A percentile compares a stretch with the other conserved stretches of the same genome.
Conservation (phyloP, 306 rosid genomes). For the Biancaea sappan region DNA sequence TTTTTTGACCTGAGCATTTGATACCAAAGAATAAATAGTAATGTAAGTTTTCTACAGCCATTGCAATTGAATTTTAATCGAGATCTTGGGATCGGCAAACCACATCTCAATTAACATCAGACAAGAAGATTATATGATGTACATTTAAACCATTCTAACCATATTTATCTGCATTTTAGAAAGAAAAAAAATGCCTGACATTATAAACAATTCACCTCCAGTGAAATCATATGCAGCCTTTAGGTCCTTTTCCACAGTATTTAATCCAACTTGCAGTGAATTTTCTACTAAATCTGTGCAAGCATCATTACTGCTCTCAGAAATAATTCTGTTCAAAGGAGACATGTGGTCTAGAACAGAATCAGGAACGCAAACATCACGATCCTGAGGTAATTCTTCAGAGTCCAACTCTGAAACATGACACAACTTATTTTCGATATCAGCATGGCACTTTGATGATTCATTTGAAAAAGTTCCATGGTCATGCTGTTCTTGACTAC, state of each 20-base stretch:
- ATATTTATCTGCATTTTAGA: slow-evolving; percentile 26
- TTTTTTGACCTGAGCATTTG: not conserved
- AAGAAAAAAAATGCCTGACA: not conserved
- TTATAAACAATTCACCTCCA: slow-evolving; percentile 48
- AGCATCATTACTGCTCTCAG: slow-evolving; percentile 41
- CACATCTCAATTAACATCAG: slow-evolving; percentile 31
- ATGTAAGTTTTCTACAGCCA: slow-evolving; percentile 15
- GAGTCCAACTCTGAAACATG: slow-evolving; percentile 33
- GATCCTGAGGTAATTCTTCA: slow-evolving; percentile 40
- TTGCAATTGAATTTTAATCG: not conserved
- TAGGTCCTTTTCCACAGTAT: slow-evolving; percentile 38
- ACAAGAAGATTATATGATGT: slow-evolving; percentile 14
- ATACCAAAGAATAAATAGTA: slow-evolving; percentile 16
- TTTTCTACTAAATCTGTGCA: slow-evolving; percentile 34
- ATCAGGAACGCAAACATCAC: slow-evolving; percentile 38
- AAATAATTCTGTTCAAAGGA: slow-evolving; percentile 32
- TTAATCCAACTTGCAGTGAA: slow-evolving; percentile 24
- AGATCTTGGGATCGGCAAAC: not conserved
- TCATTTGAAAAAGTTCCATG: slow-evolving; percentile 40
- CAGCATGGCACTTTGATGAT: slow-evolving; percentile 40
- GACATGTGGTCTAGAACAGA: slow-evolving; percentile 43
- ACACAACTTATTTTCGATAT: not conserved
- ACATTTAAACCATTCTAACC: not conserved
- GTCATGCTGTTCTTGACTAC: slow-evolving; percentile 35
- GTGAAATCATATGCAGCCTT: slow-evolving; percentile 40